A percentile compares a stretch with the other conserved stretches of the same genome.
phyloP scores from a whole-genome alignment of 2,329 filamentous ascomycete species.

The Talaromyces sp. region DNA sequence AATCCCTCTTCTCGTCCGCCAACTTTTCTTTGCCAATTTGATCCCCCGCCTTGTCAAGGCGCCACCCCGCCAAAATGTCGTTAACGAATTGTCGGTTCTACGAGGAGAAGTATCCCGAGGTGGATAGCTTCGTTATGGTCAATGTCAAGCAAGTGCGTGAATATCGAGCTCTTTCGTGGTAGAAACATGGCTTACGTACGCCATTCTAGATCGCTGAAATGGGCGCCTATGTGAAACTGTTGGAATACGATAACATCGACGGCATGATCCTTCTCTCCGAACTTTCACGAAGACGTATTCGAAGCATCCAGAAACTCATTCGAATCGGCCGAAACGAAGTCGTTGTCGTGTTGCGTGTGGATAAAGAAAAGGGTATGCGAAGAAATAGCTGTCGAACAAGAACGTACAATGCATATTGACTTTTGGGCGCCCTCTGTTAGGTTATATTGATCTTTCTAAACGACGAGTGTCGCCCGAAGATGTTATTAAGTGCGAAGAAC shows the following conservation, averaged over 20 bases:
- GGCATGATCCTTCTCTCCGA: slow-evolving; percentile 99
- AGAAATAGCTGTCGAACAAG: neutral
- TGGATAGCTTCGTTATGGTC: slow-evolving; percentile 99
- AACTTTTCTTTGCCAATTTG: neutral
- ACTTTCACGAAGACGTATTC: slow-evolving; percentile 93
- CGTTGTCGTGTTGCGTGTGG: slow-evolving; percentile 94
- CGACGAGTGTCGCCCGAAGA: slow-evolving; percentile 96
- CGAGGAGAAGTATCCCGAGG: slow-evolving; percentile 95
- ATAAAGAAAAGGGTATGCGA: slow-evolving; percentile 86
- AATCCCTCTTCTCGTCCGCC: neutral
- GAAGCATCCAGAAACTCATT: slow-evolving; percentile 98
- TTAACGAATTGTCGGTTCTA: slow-evolving; percentile 96
- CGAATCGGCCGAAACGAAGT: slow-evolving; percentile 97
- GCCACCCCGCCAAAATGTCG: slow-evolving; percentile 68
- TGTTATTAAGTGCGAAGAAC: slow-evolving; percentile 96
- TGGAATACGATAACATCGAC: slow-evolving; percentile 99
- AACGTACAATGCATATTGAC: neutral
- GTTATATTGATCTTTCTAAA: slow-evolving; percentile 98
- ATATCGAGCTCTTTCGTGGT: neutral
- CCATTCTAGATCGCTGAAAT: slow-evolving; percentile 83
- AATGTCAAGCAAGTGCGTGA: slow-evolving; percentile 85
- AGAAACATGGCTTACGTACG: slow-evolving; percentile 12
- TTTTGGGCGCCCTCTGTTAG: slow-evolving; percentile 33
- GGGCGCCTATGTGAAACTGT: slow-evolving; percentile 98
- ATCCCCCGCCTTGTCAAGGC: slow-evolving; percentile 18